Conservation (phyloP, 208 protist species). For the Wallacemonas sp. region DNA sequence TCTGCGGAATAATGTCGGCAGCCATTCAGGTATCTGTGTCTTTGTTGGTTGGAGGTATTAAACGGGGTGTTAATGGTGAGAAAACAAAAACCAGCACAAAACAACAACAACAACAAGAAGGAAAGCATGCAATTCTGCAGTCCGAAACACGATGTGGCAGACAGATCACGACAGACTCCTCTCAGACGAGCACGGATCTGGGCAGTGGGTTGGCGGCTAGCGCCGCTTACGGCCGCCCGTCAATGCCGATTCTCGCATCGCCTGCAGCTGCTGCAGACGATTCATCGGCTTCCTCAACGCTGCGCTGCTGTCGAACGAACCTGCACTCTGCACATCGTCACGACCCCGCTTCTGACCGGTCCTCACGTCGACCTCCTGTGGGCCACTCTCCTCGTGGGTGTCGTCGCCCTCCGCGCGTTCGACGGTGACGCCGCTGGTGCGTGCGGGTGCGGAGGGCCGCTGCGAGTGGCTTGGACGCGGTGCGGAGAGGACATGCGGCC, state of each 20-base stretch:
- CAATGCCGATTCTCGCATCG: slow-evolving; percentile 37
- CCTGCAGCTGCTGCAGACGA: slow-evolving; percentile 54
- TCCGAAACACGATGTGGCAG: too few relatives aligned
- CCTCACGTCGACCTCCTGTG: not conserved
- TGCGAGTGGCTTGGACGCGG: too few relatives aligned
- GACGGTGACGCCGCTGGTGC: not conserved
- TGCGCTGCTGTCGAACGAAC: too few relatives aligned
- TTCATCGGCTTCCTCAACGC: slow-evolving; percentile 24
- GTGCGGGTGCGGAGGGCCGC: too few relatives aligned
- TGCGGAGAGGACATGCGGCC: not conserved
- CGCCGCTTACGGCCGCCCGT: slow-evolving; percentile 32
- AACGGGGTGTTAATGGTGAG: too few relatives aligned
- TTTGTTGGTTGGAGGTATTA: too few relatives aligned
- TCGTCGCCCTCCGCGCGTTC: not conserved
- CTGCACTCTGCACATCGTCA: not conserved
- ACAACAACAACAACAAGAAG: too few relatives aligned
- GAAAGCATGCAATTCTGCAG: too few relatives aligned
- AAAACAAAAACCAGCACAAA: too few relatives aligned
- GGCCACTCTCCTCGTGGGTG: not conserved
- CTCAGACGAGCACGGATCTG: too few relatives aligned
- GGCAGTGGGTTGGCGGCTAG: not conserved
- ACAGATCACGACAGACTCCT: not conserved
- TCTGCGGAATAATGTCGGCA: too few relatives aligned
- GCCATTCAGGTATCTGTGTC: too few relatives aligned
- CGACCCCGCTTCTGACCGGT: not conserved